phyloP scores from a whole-genome alignment of 345 rosid genomes.

The Linum usitatissimum region DNA sequence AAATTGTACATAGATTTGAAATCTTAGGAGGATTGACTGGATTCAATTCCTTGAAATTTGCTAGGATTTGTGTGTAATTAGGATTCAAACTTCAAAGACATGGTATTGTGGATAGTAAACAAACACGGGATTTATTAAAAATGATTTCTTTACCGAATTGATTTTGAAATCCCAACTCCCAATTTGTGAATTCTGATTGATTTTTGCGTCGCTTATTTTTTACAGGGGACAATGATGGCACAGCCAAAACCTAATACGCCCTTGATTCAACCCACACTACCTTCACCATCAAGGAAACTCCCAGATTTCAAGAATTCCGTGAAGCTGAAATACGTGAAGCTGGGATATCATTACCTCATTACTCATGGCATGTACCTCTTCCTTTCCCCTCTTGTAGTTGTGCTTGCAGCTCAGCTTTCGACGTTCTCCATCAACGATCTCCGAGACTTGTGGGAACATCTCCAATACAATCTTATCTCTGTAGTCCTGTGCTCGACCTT shows the following conservation, averaged over 20 bases:
- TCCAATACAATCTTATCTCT: conserved; percentile 17
- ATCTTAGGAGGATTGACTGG: no score
- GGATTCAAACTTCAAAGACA: no score
- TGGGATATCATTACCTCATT: conserved; percentile 18
- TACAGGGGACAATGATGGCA: conserved; percentile 11
- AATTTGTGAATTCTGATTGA: no score
- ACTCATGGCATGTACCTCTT: conserved; percentile 19
- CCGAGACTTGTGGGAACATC: conserved; percentile 15
- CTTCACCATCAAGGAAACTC: conserved; percentile 11
- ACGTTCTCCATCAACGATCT: conserved; percentile 17
- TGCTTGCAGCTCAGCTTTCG: conserved; percentile 15
- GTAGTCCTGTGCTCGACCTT: conserved; percentile 6
- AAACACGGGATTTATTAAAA: no score
- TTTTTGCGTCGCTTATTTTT: neutral
- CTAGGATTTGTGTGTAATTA: no score
- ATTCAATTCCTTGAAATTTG: no score
- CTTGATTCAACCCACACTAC: conserved; percentile 9
- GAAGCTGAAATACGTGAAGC: conserved; percentile 17
- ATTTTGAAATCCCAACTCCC: no score
- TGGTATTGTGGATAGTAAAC: no score
- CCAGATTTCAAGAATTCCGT: conserved; percentile 20
- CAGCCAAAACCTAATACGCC: conserved; percentile 11
- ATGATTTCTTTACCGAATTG: no score
- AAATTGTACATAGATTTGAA: no score
- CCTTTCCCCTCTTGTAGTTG: conserved; percentile 9